Evolutionary conservation across 805 yeast species (phyloP).

Genomic region (Candida chauliodis): DNA sequence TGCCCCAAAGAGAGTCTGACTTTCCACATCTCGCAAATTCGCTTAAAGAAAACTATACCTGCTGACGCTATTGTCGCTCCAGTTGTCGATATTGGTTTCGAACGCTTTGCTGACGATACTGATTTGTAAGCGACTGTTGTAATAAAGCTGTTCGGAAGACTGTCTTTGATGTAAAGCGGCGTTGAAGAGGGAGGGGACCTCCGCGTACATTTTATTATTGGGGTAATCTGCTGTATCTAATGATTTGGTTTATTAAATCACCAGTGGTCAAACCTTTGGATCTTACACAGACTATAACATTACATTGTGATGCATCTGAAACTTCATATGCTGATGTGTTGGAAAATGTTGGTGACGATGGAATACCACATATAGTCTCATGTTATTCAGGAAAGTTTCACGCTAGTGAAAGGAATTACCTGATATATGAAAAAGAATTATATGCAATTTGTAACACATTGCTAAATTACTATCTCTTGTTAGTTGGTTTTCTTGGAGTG

Average conservation of each 20-base stretch:
- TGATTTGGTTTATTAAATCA: too few species aligned
- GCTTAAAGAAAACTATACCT: background rate
- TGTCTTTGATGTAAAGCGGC: too few species aligned
- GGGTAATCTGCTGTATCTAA: too few species aligned
- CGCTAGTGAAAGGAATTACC: background rate
- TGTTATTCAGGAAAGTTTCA: slow-evolving; percentile 7
- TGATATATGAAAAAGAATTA: slow-evolving; percentile 1
- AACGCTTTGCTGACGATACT: background rate
- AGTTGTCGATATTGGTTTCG: background rate
- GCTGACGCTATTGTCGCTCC: background rate
- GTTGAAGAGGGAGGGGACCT: too few species aligned
- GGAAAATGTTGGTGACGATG: slow-evolving; percentile 9
- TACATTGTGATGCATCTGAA: slow-evolving; percentile 3
- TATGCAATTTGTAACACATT: slow-evolving; percentile 3
- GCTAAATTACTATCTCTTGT: background rate
- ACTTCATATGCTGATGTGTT: slow-evolving; percentile 15
- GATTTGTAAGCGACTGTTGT: too few species aligned
- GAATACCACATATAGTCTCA: background rate
- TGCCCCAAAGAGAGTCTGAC: background rate
- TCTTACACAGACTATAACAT: background rate
- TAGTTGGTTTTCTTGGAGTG: background rate
- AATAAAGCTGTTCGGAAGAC: too few species aligned
- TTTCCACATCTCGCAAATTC: background rate
- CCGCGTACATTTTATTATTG: too few species aligned
- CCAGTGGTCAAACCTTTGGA: slow-evolving; percentile 1